Base-by-base conservation (phyloP, 2,329 filamentous ascomycete genomes). In the Aphanocladium album region DNA sequence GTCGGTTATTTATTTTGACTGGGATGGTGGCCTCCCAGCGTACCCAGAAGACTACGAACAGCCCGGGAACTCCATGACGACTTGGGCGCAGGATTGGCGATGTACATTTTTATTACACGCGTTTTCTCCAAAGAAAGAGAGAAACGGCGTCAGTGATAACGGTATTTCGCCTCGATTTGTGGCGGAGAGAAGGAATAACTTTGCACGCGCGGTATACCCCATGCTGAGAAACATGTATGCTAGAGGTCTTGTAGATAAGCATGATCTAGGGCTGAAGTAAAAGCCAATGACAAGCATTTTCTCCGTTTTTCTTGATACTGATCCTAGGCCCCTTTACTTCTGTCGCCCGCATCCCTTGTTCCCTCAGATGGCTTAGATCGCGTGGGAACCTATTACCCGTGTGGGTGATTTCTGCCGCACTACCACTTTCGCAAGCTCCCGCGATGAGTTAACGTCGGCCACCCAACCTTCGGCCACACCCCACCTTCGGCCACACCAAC, bases 91-190 rank as follows among this genome's bases (percentile, higher is more conserved):
- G 0, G 63, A 68, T 54, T 69, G 62, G 60, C 64, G 61, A 3
- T 57, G 51, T 3, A 65, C 63, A 2, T 69, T 67, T 52, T n/a
- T 70, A 3, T 47, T 69, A 12, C 68, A 69, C 19, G 65, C 62
- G 1, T 69, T 69, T 23, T 62, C 46, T 6, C 62, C 58, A 0
- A 51, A 59, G 4, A 63, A 64, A 17, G 51, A 37, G 17, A 51
- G 60, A 2, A 19, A 60, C 12, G 56, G 27, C 8, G 45, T 57
- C 17, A 54, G 53, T 35, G 57, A 63, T 16, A 47, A 61, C 23
- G 47, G 57, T 9, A 63, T 68, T 19, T 62, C 66, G 7, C 66
- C 67, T 7, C 58, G 60, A 1, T 69, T 65, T 51, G 66, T 70
- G 9, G 41, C 65, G 19, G 63, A 65, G 41, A 60, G 64, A 45